Percentiles rank a stretch among this genome's conserved stretches.
These are phyloP conservation scores for Rhizoclosmatium globosum DNA, from an alignment of 192 early-diverging fungal species.

Conservation along the genomic window DNA sequence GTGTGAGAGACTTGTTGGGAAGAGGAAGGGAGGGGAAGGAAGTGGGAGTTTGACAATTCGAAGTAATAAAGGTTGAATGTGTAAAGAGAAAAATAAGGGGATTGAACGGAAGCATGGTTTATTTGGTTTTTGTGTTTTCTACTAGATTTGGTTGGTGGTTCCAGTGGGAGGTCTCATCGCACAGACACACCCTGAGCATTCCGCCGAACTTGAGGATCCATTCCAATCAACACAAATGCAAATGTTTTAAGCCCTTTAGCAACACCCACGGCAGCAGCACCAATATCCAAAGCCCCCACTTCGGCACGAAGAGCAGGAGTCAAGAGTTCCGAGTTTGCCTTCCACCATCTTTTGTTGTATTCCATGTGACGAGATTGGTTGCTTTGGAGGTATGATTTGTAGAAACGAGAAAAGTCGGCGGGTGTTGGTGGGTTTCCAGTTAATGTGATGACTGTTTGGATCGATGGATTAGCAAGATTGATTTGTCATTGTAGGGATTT, in stretches of 20 bases:
- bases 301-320: slow-evolving; percentile 30
- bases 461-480: slow-evolving; percentile 3
- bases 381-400: slow-evolving; percentile 43
- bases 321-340: slow-evolving; percentile 39
- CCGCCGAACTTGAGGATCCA: slow-evolving; percentile 8
- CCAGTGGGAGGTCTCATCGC: background rate
- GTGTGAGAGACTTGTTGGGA: too few relatives aligned
- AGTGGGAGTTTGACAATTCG: too few relatives aligned
- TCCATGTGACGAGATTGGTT: slow-evolving; percentile 36
- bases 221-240: background rate
- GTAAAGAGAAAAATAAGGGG: too few relatives aligned
- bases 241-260: background rate
- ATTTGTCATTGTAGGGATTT: background rate
- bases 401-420: slow-evolving; percentile 44
- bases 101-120: too few relatives aligned
- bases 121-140: too few relatives aligned
- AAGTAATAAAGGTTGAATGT: too few relatives aligned
- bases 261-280: background rate
- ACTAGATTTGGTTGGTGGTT: too few relatives aligned
- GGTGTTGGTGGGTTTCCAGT: slow-evolving; percentile 30
- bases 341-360: slow-evolving; percentile 47
- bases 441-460: slow-evolving; percentile 8
- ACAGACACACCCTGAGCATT: slow-evolving; percentile 20
- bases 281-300: slow-evolving; percentile 4
- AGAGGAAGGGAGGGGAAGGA: too few relatives aligned